Percentiles rank a stretch among this genome's conserved stretches.
Conservation (phyloP, 805 yeast genomes). For the Saturnispora silvae region DNA sequence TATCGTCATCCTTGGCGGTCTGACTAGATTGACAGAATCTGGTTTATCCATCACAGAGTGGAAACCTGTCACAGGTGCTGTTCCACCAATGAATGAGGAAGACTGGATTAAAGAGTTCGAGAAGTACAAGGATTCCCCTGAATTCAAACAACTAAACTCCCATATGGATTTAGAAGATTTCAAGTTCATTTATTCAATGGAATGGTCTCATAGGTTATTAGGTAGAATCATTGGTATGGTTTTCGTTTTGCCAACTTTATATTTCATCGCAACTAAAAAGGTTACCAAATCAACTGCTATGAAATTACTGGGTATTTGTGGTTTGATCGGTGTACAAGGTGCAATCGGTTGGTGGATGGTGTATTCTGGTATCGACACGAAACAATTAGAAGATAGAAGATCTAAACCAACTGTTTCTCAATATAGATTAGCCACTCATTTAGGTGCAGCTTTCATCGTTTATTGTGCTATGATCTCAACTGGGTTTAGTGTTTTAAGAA, state of each 20-base stretch:
- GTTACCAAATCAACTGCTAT: conserved; percentile 59
- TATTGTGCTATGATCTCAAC: conserved; percentile 87
- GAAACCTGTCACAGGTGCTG: conserved; percentile 93
- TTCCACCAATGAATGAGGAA: conserved; percentile 73
- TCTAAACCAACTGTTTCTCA: conserved; percentile 97
- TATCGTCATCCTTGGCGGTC: conserved; percentile 92
- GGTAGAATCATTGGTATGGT: conserved; percentile 85
- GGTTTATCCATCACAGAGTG: conserved; percentile 96
- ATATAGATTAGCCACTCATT: conserved; percentile 85
- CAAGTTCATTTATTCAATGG: conserved; percentile 92
- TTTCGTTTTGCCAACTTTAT: conserved; percentile 75
- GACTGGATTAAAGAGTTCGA: conserved; percentile 84
- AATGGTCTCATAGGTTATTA: conserved; percentile 91
- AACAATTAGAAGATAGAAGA: conserved; percentile 63
- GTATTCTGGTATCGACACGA: conserved; percentile 80
- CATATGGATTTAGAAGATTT: conserved; percentile 85
- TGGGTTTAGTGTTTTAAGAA: conserved; percentile 74
- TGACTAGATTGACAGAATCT: conserved; percentile 90
- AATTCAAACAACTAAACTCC: conserved; percentile 79
- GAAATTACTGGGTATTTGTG: conserved; percentile 62
- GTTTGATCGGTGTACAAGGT: conserved; percentile 84
- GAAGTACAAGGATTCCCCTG: conserved; percentile 81
- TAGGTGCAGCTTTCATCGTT: conserved; percentile 83
- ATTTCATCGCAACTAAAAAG: conserved; percentile 57
- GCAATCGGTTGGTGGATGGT: conserved; percentile 99